These are phyloP conservation scores for Talaromyces atroroseus DNA, from an alignment of 2,329 filamentous ascomycete genomes.

Conservation along the genomic window DNA sequence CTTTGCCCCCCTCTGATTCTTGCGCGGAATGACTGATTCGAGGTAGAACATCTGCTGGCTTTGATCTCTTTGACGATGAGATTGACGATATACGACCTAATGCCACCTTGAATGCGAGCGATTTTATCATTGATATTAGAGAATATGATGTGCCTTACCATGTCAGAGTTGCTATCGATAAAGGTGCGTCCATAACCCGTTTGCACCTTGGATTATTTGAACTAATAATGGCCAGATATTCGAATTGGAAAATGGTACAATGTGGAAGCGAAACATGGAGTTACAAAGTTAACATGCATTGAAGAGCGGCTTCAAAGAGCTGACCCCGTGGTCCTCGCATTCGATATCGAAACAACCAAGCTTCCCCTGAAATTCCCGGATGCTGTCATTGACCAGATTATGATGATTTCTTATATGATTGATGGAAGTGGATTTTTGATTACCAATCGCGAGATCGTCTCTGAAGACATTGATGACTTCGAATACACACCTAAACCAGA, in stretches of 20 bases:
- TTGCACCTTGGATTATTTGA: neutral
- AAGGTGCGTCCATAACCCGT: constrained; percentile 49
- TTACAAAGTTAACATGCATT: constrained; percentile 75
- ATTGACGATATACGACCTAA: constrained; percentile 75
- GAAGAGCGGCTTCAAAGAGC: constrained; percentile 84
- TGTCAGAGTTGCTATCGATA: constrained; percentile 95
- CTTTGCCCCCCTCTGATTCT: neutral
- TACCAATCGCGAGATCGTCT: constrained; percentile 95
- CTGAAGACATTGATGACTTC: constrained; percentile 94
- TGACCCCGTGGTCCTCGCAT: constrained; percentile 97
- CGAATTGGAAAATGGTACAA: constrained; percentile 96
- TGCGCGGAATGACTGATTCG: constrained; percentile 14
- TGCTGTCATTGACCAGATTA: constrained; percentile 87
- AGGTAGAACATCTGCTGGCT: constrained; percentile 66
- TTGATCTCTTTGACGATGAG: constrained; percentile 94
- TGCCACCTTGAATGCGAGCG: constrained; percentile 80
- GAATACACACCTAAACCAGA: constrained; percentile 97
- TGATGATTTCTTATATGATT: constrained; percentile 99
- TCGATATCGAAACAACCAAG: constrained; percentile 97
- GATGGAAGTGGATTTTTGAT: constrained; percentile 97
- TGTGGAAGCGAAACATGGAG: constrained; percentile 87
- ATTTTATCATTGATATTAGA: constrained; percentile 96
- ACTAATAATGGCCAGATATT: constrained; percentile 60
- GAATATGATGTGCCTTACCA: constrained; percentile 99
- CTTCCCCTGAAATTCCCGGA: constrained; percentile 95